Evolutionary conservation across 441 rosid genomes (phyloP).

Genomic region (Erysimum cheiri): DNA sequence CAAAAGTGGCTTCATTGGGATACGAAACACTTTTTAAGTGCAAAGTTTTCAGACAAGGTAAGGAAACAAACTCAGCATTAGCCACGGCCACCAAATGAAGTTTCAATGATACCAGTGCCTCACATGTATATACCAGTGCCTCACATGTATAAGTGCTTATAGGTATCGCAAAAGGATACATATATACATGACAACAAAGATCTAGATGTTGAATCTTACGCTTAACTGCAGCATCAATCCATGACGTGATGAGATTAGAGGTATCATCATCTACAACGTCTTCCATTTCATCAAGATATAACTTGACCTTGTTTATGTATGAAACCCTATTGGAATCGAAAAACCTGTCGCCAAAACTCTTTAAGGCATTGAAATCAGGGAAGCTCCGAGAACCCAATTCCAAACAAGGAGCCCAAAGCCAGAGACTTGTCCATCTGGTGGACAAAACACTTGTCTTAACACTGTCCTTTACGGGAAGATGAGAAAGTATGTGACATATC

Average conservation of each 20-base stretch:
- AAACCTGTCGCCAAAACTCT: background rate
- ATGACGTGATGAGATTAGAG: slow-evolving; percentile 1
- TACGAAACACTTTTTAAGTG: background rate
- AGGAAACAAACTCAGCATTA: slow-evolving; percentile 11
- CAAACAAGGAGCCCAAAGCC: background rate
- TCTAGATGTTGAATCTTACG: slow-evolving; percentile 14
- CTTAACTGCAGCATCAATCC: slow-evolving; percentile 12
- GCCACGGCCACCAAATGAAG: background rate
- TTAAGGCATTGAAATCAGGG: background rate
- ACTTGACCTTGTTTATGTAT: background rate
- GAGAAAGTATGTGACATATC: background rate
- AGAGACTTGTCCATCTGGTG: background rate
- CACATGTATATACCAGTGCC: no score
- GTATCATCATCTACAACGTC: background rate
- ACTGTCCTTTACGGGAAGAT: background rate
- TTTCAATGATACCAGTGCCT: background rate
- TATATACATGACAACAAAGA: background rate
- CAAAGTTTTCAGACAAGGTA: slow-evolving; percentile 25
- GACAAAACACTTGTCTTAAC: slow-evolving; percentile 8
- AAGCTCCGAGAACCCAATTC: rapidly evolving
- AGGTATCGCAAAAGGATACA: background rate
- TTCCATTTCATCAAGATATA: background rate
- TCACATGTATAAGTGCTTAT: background rate
- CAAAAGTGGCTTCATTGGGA: slow-evolving; percentile 1
- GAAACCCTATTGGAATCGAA: background rate